Conservation (phyloP, 345 rosid genomes). For the Noccaea bulbosa region DNA sequence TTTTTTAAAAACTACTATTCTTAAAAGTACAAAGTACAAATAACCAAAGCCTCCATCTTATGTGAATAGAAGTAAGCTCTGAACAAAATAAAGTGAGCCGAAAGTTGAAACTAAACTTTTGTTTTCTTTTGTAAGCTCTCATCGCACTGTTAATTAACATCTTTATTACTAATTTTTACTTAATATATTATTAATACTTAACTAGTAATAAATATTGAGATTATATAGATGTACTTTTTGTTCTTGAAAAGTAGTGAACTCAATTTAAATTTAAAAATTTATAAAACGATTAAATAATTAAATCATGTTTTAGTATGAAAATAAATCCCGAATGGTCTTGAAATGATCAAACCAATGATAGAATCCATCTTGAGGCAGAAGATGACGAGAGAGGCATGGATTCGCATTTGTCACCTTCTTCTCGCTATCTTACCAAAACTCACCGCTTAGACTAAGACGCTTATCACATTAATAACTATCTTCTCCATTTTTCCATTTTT, state of each 20-base stretch:
- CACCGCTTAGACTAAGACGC: constrained; percentile 28
- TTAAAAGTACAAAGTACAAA: too few relatives aligned
- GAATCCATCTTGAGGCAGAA: constrained; percentile 22
- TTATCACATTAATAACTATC: constrained; percentile 34
- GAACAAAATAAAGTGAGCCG: not conserved
- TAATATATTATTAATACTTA: not conserved
- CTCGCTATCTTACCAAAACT: constrained; percentile 41
- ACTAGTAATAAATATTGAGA: not conserved
- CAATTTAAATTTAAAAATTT: not conserved
- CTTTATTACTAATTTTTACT: not conserved
- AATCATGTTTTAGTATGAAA: not conserved
- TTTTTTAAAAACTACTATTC: too few relatives aligned
- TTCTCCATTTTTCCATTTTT: constrained; percentile 19
- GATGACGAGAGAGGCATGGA: constrained; percentile 21
- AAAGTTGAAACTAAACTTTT: not conserved
- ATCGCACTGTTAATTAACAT: too few relatives aligned
- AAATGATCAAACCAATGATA: constrained; percentile 6
- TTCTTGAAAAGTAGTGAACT: not conserved
- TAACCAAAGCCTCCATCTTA: too few relatives aligned
- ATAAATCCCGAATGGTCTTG: constrained; percentile 1
- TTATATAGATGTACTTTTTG: not conserved
- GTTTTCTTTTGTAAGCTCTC: not conserved
- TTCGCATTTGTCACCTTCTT: constrained; percentile 40
- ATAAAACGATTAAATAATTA: not conserved
- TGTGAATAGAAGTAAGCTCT: not conserved